A percentile compares a stretch with the other conserved stretches of the same genome.
Evolutionary conservation across 768 basidiomycete genomes (phyloP).

Genomic region (Termitomyces sp.): DNA sequence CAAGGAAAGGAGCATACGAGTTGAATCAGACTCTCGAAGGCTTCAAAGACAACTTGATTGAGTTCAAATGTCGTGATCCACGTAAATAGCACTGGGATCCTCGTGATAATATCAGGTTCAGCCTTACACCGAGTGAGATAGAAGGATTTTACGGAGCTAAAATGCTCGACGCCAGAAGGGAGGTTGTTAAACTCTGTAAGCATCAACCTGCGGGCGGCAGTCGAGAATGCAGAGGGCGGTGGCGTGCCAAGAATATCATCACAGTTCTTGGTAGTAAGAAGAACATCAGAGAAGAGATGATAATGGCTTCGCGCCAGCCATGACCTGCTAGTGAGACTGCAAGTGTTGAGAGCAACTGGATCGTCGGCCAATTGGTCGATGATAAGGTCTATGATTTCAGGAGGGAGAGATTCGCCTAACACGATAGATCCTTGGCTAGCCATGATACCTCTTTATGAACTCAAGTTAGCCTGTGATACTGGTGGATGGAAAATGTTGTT

Average conservation of each 20-base stretch:
- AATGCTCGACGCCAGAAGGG: constrained; percentile 6
- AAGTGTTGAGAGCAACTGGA: constrained; percentile 5
- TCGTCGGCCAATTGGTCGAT: constrained; percentile 18
- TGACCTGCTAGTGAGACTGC: constrained; percentile 12
- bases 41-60: constrained; percentile 7
- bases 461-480: not conserved
- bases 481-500: not conserved
- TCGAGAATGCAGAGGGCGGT: constrained; percentile 2
- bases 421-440: not conserved
- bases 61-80: constrained; percentile 10
- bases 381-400: constrained; percentile 14
- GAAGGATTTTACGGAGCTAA: constrained; percentile 4
- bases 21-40: constrained; percentile 4
- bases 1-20: constrained; percentile 8
- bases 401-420: constrained; percentile 2
- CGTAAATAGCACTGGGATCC: constrained; percentile 5
- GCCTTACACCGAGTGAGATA: constrained; percentile 3
- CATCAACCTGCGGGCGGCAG: constrained; percentile 8
- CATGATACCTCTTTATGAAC: not conserved
- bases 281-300: constrained; percentile 11
- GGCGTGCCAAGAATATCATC: constrained; percentile 2
- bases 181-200: not conserved
- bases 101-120: not conserved
- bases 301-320: constrained; percentile 11
- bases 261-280: not conserved